A percentile compares a stretch with the other conserved stretches of the same genome.
phyloP scores from a whole-genome alignment of 176 grass and related monocot species.

The Puccinellia tenuiflora region DNA sequence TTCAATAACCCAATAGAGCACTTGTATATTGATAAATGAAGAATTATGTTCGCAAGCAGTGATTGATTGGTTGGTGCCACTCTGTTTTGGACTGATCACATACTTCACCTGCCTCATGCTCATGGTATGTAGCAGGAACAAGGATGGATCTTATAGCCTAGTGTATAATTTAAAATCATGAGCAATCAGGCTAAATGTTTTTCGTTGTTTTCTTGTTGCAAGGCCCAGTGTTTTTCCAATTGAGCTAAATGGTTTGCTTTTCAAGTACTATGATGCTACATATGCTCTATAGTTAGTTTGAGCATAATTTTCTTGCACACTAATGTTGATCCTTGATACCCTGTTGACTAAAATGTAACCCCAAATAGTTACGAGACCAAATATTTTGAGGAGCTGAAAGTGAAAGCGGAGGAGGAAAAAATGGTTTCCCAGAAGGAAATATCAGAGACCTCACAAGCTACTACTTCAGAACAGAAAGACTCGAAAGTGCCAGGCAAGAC shows the following conservation, averaged over 20 bases:
- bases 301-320: background rate
- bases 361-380: slow-evolving; percentile 61
- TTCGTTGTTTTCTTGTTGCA: background rate
- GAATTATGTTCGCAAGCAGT: background rate
- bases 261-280: background rate
- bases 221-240: background rate
- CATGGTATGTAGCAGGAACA: background rate
- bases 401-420: slow-evolving; percentile 62
- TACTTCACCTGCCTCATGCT: background rate
- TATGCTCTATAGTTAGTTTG: background rate
- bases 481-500: slow-evolving; percentile 67
- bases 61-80: background rate
- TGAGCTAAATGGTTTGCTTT: slow-evolving; percentile 12
- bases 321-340: background rate
- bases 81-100: background rate
- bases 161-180: background rate
- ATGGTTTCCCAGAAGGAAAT: slow-evolving; percentile 42
- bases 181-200: background rate
- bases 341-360: slow-evolving; percentile 21
- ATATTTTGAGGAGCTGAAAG: slow-evolving; percentile 82
- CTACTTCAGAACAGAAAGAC: slow-evolving; percentile 37
- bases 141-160: background rate
- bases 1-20: background rate
- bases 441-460: slow-evolving; percentile 32
- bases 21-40: background rate